Percentiles rank a stretch among this genome's conserved stretches.
Evolutionary conservation across 192 early-diverging fungal species (phyloP).

Genomic region (Coemansia sp.): DNA sequence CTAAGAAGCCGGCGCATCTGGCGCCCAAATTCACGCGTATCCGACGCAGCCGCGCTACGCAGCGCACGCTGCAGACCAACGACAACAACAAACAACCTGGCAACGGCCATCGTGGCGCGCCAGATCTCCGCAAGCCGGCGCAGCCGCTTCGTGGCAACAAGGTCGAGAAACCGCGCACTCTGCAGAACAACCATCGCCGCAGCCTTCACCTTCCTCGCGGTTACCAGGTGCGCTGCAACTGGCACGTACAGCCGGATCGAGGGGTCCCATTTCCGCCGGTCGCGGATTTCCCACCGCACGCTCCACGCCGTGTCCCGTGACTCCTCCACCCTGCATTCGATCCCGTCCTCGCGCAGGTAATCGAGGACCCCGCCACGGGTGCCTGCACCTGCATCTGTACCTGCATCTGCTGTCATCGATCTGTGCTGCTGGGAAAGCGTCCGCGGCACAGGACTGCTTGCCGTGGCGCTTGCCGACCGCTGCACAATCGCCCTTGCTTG

Average conservation of each 20-base stretch:
- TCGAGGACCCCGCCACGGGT: too few relatives aligned
- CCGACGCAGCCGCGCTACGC: conserved; percentile 11
- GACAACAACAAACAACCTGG: conserved; percentile 26
- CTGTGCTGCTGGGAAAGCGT: background rate
- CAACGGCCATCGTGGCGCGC: conserved; percentile 30
- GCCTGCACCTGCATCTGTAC: background rate
- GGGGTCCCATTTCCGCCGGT: conserved; percentile 34
- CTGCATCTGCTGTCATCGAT: background rate
- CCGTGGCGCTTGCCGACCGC: background rate
- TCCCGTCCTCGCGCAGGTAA: conserved; percentile 14
- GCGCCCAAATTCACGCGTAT: conserved; percentile 40
- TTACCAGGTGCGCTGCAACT: background rate
- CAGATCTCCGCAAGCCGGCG: conserved; percentile 25
- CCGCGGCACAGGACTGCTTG: background rate
- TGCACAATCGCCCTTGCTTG: background rate
- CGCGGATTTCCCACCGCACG: conserved; percentile 33
- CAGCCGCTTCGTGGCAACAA: conserved; percentile 15
- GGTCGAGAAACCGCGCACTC: conserved; percentile 15
- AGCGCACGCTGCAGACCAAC: conserved; percentile 32
- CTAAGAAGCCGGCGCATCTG: conserved; percentile 34
- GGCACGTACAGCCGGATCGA: conserved; percentile 28
- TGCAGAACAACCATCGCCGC: conserved; percentile 31
- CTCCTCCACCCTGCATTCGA: conserved; percentile 9
- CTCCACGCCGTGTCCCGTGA: background rate
- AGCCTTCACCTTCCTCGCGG: background rate